Conservation (phyloP, 352 stramenopile genomes). For the Aphanomyces cochlioides region DNA sequence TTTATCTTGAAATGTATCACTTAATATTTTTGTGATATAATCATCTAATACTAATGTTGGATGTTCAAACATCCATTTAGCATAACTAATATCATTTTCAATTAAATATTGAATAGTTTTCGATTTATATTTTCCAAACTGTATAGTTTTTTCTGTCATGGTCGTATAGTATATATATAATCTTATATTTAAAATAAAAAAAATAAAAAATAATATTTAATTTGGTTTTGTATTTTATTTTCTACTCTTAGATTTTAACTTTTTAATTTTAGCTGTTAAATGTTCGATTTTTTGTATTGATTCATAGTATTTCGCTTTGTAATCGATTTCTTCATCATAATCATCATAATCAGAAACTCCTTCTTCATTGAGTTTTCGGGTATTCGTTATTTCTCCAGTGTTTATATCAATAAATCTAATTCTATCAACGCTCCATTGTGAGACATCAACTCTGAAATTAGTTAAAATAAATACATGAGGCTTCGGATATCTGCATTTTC, state of each 20-base stretch:
- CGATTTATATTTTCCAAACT: neutral
- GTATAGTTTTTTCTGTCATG: neutral
- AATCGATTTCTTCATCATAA: slow-evolving; percentile 5
- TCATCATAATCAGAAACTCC: neutral
- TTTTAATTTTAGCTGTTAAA: slow-evolving; percentile 6
- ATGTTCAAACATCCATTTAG: slow-evolving; percentile 9
- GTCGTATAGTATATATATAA: slow-evolving; percentile 8
- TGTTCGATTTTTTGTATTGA: neutral
- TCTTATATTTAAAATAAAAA: neutral
- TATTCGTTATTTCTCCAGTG: slow-evolving; percentile 3
- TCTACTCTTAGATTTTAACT: neutral
- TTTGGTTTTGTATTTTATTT: slow-evolving; percentile 3
- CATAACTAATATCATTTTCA: slow-evolving; percentile 2
- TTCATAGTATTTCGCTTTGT: slow-evolving; percentile 7
- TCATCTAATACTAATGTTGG: neutral
- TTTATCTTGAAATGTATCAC: too few relatives aligned
- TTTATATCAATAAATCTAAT: slow-evolving; percentile 15
- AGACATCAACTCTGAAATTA: slow-evolving; percentile 11
- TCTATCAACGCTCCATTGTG: neutral
- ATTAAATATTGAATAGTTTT: neutral
- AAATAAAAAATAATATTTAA: neutral
- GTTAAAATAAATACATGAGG: slow-evolving; percentile 16
- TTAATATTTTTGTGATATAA: neutral
- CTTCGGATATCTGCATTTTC: slow-evolving; percentile 6
- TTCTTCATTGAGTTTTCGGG: slow-evolving; percentile 1